Percentiles rank a stretch among this genome's conserved stretches.
phyloP scores from a whole-genome alignment of 257 asterid species.

The Solanum boliviense region DNA sequence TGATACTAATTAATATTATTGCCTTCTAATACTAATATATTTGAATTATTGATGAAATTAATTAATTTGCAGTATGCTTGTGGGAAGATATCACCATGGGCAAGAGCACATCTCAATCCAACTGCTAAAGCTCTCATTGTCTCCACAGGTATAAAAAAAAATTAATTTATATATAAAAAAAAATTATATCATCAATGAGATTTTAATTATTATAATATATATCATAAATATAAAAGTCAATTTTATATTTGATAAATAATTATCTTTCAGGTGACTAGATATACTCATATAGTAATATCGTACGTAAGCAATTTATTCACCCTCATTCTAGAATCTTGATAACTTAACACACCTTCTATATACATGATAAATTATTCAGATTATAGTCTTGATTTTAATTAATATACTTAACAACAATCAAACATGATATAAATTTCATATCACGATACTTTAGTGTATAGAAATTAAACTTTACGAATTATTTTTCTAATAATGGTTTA shows the following conservation, averaged over 20 bases:
- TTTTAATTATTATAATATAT: too few species aligned
- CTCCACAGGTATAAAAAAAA: slow-evolving; percentile 20
- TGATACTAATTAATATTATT: not conserved
- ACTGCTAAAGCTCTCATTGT: slow-evolving; percentile 83
- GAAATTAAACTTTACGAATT: not conserved
- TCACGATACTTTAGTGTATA: not conserved
- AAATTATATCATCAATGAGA: too few species aligned
- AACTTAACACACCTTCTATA: not conserved
- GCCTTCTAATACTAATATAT: not conserved
- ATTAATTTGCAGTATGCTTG: slow-evolving; percentile 43
- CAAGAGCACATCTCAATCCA: slow-evolving; percentile 75
- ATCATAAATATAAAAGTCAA: too few species aligned
- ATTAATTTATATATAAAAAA: not conserved
- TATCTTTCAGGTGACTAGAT: not conserved
- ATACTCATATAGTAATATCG: not conserved
- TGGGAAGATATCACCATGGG: slow-evolving; percentile 78
- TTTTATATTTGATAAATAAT: not conserved
- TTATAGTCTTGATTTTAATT: not conserved
- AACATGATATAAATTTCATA: not conserved
- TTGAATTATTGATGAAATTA: not conserved
- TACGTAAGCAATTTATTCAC: not conserved
- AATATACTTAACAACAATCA: not conserved
- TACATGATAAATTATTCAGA: not conserved
- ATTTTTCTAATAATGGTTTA: not conserved
- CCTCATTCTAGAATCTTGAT: not conserved